Evolutionary conservation across 139 green algal species (phyloP), one percentile per base, ranked within the genome.

Genomic region (Tetraselmis chui): DNA sequence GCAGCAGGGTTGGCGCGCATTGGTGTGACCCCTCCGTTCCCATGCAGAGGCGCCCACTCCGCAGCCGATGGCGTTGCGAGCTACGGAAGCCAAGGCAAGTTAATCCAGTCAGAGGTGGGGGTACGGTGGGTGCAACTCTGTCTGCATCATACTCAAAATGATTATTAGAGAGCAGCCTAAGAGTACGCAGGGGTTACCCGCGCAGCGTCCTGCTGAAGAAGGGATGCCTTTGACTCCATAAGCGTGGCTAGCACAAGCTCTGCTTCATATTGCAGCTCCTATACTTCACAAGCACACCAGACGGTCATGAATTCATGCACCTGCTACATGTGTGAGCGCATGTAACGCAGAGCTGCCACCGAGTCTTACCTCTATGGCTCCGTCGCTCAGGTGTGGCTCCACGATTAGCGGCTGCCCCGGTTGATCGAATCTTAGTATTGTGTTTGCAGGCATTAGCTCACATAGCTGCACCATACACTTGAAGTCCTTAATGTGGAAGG

Each of bases 401-500:
- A 89, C 88, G 26, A 94, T 67, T 82, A 95, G 32, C 23, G 91
- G 89, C 24, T 77, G 31, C 29, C 91, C 91, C 26, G 91, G 84
- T n/a, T 30, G 23, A 5, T 91, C 88, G 67, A 94, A 88, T 27
- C 83, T 76, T 23, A 95, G 79, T 2, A 75, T 30, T 23, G 93
- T 80, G 77, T 91, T 84, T 5, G 84, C 83, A 0, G 31, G 78
- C 84, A 93, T 29, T 27, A 59, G 59, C 78, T 91, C 86, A 67
- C 90, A 94, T 78, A 95, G 84, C 1, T 30, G 31, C 75, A 94
- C 79, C 85, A 96, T 89, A 27, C 81, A 75, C n/a, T 83, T 87
- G 82, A 94, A 93, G 81, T 95, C 91, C 30, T 92, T 91, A 18
- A 95, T 67, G 84, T 96, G 95, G 85, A 95, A 92, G 2, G 90